Base-by-base conservation (phyloP, 306 rosid species). In the Cucumis cinereus region DNA sequence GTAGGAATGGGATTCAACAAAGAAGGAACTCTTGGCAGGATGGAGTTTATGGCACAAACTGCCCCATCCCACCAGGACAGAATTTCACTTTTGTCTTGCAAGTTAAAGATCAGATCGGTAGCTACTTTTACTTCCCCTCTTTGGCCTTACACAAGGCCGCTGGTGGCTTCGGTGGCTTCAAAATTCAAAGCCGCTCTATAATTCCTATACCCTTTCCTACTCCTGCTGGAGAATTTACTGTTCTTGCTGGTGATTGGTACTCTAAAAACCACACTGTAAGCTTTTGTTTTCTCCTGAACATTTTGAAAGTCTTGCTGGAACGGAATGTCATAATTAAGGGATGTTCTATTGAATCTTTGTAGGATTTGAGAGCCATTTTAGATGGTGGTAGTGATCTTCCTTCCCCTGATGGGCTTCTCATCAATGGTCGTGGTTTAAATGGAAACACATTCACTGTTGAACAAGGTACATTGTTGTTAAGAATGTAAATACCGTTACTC, bases 11-110 rank as follows among this genome's bases (percentile, higher is more conserved):
- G 28, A 88, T 91, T 57, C 90, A 82, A 79, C 97, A 93, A 80
- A 86, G 93, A 79, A 91, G 92, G 78, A 93, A 93, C 79, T 89
- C 97, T 50, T 93, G 97, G 95, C 89, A 93, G 33, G 98, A 93
- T 88, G 97, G 98, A 79, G 92, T 93, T 4, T 89, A 84, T 77
- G 96, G 98, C 57, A 93, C 98, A 52, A 91, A 88, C 38, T 93
- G 98, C 77, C 92, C 96, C 77, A 91, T 93, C 40, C 90, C 86
- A 61, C 97, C 97, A 2, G 98, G 98, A n/a, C 76, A 75, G 50
- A 93, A 91, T 82, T 93, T 91, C 79, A 93, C 98, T 66, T 93
- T 85, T 70, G 77, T 78, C 77, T 89, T 93, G 41, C 98, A 93
- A 82, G 98, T 93, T 9, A 91, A 93, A 69, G 97, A 93, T 86